These are phyloP conservation scores for Xylogone sp. DNA, from an alignment of 2,329 filamentous ascomycete species.

Conservation along the genomic window DNA sequence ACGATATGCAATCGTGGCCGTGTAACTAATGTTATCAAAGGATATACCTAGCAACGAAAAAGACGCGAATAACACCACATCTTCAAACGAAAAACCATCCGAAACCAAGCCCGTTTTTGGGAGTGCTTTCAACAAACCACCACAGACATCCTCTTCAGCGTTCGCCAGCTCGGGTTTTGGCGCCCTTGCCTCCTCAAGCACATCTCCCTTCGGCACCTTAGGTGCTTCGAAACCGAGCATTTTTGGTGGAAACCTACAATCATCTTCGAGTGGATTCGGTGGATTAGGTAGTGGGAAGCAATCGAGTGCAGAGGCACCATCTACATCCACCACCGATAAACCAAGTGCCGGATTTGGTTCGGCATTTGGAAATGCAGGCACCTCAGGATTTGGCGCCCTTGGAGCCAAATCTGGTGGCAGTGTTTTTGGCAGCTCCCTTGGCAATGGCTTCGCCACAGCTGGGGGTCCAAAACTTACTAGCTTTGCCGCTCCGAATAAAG, in stretches of 20 bases:
- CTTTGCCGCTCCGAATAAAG: slow-evolving; percentile 63
- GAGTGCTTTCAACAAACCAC: slow-evolving; percentile 21
- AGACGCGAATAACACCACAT: slow-evolving; percentile 4
- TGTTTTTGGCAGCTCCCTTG: slow-evolving; percentile 36
- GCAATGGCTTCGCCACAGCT: slow-evolving; percentile 35
- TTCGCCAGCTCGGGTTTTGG: slow-evolving; percentile 69
- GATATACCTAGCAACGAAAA: slow-evolving; percentile 1
- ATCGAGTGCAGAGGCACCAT: slow-evolving; percentile 22
- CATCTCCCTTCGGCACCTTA: slow-evolving; percentile 61
- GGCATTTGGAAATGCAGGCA: slow-evolving; percentile 20
- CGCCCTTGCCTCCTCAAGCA: slow-evolving; percentile 55
- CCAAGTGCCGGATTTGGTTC: slow-evolving; percentile 29
- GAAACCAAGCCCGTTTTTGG: slow-evolving; percentile 14
- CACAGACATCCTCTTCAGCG: slow-evolving; percentile 51
- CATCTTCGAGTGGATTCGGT: slow-evolving; percentile 43
- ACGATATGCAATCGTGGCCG: background rate
- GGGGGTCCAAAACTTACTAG: slow-evolving; percentile 49
- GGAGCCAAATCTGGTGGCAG: slow-evolving; percentile 35
- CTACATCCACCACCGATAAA: slow-evolving; percentile 13
- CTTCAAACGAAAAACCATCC: slow-evolving; percentile 8
- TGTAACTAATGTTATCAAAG: background rate
- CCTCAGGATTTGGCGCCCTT: slow-evolving; percentile 23
- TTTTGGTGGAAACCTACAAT: slow-evolving; percentile 38
- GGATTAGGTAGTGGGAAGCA: slow-evolving; percentile 31
- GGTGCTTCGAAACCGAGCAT: slow-evolving; percentile 44